Conservation (phyloP, 371 early-diverging fungal genomes). For the Haplosporangium sp. region DNA sequence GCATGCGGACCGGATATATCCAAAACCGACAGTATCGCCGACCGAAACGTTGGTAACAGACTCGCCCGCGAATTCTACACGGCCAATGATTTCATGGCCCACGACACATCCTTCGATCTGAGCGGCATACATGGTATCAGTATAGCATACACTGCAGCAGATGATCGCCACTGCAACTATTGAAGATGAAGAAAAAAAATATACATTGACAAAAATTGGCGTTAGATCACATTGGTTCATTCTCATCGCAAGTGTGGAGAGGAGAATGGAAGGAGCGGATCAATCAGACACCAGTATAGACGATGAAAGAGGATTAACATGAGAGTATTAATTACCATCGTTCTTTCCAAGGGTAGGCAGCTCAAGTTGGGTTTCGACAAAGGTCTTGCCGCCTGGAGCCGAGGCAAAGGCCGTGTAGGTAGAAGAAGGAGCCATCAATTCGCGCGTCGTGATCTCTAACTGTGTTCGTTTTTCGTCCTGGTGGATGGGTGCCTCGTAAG, state of each 20-base stretch:
- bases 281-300: background rate
- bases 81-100: constrained; percentile 66
- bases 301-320: background rate
- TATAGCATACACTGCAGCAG: constrained; percentile 68
- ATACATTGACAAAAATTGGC: background rate
- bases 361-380: constrained; percentile 24
- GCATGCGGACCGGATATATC: constrained; percentile 59
- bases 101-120: constrained; percentile 26
- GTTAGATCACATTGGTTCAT: too few relatives aligned
- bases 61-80: constrained; percentile 57
- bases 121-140: constrained; percentile 56
- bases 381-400: constrained; percentile 25
- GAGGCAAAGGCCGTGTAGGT: constrained; percentile 33
- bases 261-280: background rate
- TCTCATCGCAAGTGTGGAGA: too few relatives aligned
- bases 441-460: background rate
- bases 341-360: constrained; percentile 27
- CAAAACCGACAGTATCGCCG: constrained; percentile 66
- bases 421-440: background rate
- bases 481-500: background rate
- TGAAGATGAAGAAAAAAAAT: constrained; percentile 7
- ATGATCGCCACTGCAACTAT: constrained; percentile 59
- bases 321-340: constrained; percentile 19
- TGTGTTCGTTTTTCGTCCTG: background rate
- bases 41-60: constrained; percentile 57